These are phyloP conservation scores for Diplodia corticola DNA, from an alignment of 2,329 filamentous ascomycete genomes.

Conservation along the genomic window DNA sequence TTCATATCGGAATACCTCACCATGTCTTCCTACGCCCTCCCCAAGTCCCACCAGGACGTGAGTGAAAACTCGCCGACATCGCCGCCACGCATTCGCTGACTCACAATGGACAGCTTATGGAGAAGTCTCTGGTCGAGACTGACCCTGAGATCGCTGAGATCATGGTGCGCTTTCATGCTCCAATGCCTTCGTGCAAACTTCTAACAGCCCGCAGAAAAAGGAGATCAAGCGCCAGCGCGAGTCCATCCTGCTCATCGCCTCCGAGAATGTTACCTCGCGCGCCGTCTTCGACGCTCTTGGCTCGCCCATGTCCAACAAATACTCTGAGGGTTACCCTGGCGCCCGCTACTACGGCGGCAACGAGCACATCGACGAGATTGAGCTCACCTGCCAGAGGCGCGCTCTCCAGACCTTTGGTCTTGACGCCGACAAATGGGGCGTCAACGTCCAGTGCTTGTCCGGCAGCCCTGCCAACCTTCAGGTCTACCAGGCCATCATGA, in stretches of 20 bases:
- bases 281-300: slow-evolving; percentile 52
- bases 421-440: slow-evolving; percentile 85
- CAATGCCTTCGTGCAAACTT: slow-evolving; percentile 23
- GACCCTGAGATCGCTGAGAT: slow-evolving; percentile 95
- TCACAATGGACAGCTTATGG: slow-evolving; percentile 71
- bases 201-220: slow-evolving; percentile 62
- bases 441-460: slow-evolving; percentile 85
- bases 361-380: slow-evolving; percentile 89
- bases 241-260: slow-evolving; percentile 70
- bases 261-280: slow-evolving; percentile 44
- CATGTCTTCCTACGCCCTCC: slow-evolving; percentile 61
- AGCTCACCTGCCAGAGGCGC: slow-evolving; percentile 85
- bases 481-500: slow-evolving; percentile 97
- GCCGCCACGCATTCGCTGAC: slow-evolving; percentile 35
- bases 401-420: slow-evolving; percentile 86
- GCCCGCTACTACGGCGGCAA: slow-evolving; percentile 97
- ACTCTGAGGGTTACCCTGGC: slow-evolving; percentile 96
- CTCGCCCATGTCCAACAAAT: slow-evolving; percentile 73
- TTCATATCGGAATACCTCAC: slow-evolving; percentile 12
- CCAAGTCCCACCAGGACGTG: slow-evolving; percentile 66
- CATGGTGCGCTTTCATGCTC: slow-evolving; percentile 66
- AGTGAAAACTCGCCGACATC: slow-evolving; percentile 35
- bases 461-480: slow-evolving; percentile 96
- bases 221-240: slow-evolving; percentile 97
- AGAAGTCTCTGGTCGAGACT: slow-evolving; percentile 87